phyloP scores from a whole-genome alignment of 1,284 basidiomycete species.

The Trichosporon inkin region DNA sequence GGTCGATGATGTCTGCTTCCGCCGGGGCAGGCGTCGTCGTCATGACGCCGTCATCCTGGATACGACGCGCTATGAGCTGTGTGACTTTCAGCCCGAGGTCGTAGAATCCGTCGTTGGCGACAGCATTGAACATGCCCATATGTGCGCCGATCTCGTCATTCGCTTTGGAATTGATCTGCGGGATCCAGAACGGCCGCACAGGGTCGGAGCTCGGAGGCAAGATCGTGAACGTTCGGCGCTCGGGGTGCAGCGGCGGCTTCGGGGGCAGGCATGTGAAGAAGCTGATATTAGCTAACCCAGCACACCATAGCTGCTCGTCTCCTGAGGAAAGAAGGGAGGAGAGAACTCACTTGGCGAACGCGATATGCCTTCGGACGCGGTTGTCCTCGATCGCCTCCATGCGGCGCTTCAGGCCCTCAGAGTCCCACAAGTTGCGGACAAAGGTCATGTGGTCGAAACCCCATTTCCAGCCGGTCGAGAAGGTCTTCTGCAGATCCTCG shows the following conservation, averaged over 20 bases:
- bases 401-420: slow-evolving; percentile 60
- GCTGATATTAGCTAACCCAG: slow-evolving; percentile 50
- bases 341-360: slow-evolving; percentile 66
- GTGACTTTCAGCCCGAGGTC: slow-evolving; percentile 68
- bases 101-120: slow-evolving; percentile 86
- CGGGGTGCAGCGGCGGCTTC: slow-evolving; percentile 53
- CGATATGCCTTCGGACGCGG: slow-evolving; percentile 54
- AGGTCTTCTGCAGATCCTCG: slow-evolving; percentile 50
- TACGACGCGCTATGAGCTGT: slow-evolving; percentile 34
- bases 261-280: slow-evolving; percentile 72
- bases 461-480: slow-evolving; percentile 69
- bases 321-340: too few species aligned
- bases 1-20: not conserved
- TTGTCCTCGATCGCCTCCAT: slow-evolving; percentile 62
- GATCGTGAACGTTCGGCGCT: slow-evolving; percentile 66
- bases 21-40: not conserved
- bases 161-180: slow-evolving; percentile 63
- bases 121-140: slow-evolving; percentile 77
- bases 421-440: slow-evolving; percentile 82
- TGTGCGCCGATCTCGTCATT: slow-evolving; percentile 81
- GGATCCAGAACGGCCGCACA: slow-evolving; percentile 58
- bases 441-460: slow-evolving; percentile 86
- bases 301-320: not conserved
- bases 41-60: slow-evolving; percentile 42
- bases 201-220: slow-evolving; percentile 60